Evolutionary conservation across 805 yeast genomes (phyloP).

Genomic region (Candida tallmaniae): DNA sequence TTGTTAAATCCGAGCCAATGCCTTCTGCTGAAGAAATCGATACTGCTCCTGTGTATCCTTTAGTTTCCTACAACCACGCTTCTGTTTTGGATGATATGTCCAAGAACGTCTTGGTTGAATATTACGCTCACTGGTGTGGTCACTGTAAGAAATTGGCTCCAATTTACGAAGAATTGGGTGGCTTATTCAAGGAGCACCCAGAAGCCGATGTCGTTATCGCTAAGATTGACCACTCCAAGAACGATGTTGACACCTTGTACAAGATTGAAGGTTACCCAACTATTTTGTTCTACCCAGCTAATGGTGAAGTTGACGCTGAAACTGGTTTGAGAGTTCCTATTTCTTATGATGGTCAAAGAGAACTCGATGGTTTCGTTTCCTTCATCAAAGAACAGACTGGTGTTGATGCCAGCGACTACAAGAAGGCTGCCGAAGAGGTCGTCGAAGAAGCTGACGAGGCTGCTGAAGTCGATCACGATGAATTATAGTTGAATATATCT

Average conservation of each 20-base stretch:
- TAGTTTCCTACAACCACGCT: constrained; percentile 83
- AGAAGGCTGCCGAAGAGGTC: constrained; percentile 25
- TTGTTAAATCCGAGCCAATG: constrained; percentile 77
- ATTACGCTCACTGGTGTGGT: constrained; percentile 98
- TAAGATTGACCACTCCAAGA: constrained; percentile 82
- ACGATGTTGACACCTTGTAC: constrained; percentile 70
- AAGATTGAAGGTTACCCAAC: constrained; percentile 91
- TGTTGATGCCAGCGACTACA: constrained; percentile 46
- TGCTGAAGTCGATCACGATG: constrained; percentile 28
- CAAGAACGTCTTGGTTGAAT: constrained; percentile 80
- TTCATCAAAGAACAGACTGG: constrained; percentile 72
- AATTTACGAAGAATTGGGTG: constrained; percentile 81
- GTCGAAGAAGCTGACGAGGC: constrained; percentile 17
- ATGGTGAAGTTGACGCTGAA: constrained; percentile 37
- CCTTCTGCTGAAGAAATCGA: constrained; percentile 74
- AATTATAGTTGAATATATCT: constrained; percentile 24
- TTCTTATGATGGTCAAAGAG: constrained; percentile 66
- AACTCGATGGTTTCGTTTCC: constrained; percentile 59
- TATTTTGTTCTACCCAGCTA: constrained; percentile 82
- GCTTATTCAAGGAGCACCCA: constrained; percentile 43
- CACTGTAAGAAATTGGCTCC: constrained; percentile 93
- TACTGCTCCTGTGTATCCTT: constrained; percentile 55
- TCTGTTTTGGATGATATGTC: constrained; percentile 50
- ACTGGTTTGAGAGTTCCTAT: constrained; percentile 50
- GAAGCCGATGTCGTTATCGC: constrained; percentile 58